phyloP scores from a whole-genome alignment of 176 grass and related monocot species.

The Oryza nivara region DNA sequence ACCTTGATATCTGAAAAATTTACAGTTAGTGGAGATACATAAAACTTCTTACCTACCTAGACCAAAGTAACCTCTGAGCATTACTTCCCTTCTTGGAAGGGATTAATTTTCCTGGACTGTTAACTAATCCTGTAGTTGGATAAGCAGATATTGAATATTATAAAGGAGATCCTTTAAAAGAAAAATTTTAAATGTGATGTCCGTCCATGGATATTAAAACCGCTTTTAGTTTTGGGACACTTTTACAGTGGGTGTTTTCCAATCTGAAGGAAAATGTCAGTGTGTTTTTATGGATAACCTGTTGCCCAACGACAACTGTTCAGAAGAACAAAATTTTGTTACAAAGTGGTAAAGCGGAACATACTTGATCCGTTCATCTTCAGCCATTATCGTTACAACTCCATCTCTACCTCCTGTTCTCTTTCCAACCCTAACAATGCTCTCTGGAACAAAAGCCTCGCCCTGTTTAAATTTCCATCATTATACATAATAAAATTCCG shows the following conservation, averaged over 20 bases:
- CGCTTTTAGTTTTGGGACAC: not conserved
- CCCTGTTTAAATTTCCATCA: constrained; percentile 60
- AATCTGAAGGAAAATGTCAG: not conserved
- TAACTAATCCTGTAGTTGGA: not conserved
- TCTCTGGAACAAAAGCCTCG: constrained; percentile 92
- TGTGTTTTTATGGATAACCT: not conserved
- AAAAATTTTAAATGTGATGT: not conserved
- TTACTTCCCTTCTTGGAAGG: not conserved
- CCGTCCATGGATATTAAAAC: not conserved
- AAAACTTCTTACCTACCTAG: not conserved
- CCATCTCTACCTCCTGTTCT: constrained; percentile 68
- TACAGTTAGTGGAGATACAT: not conserved
- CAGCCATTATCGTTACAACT: constrained; percentile 56
- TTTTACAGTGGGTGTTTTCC: not conserved
- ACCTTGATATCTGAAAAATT: constrained; percentile 71
- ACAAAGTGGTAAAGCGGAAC: not conserved
- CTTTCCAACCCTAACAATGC: constrained; percentile 72
- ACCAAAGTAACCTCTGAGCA: not conserved
- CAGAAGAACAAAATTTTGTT: constrained; percentile 8
- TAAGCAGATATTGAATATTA: not conserved
- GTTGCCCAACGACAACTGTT: not conserved
- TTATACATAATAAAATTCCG: not conserved
- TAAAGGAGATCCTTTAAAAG: not conserved
- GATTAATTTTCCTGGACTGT: not conserved
- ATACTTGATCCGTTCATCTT: constrained; percentile 88